Percentiles rank a stretch among this genome's conserved stretches.
Evolutionary conservation across 2,329 filamentous ascomycete species (phyloP).

Genomic region (Myriosclerotinia curreyana): DNA sequence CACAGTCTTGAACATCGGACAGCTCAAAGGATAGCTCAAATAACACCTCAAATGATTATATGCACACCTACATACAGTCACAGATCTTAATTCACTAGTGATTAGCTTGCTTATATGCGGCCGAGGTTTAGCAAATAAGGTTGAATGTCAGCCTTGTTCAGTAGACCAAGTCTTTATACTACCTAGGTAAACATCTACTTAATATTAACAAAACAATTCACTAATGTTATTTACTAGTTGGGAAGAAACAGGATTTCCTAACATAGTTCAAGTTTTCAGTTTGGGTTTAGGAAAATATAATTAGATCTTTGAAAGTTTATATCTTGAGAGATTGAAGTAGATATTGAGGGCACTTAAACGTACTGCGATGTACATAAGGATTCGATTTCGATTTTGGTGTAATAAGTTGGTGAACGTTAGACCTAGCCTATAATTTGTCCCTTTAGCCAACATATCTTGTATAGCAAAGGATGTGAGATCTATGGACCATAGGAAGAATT

Average conservation of each 20-base stretch:
- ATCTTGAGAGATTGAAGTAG: neutral
- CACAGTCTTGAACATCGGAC: neutral
- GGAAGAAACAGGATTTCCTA: neutral
- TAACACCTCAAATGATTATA: neutral
- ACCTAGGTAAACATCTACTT: neutral
- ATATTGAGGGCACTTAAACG: neutral
- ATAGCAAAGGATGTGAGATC: too few relatives aligned
- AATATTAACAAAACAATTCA: neutral
- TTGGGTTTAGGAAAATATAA: neutral
- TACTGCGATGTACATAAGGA: neutral
- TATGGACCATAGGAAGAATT: neutral
- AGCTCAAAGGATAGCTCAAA: too few relatives aligned
- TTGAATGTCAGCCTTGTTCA: neutral
- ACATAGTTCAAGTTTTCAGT: neutral
- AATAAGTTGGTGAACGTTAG: neutral
- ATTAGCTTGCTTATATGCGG: neutral
- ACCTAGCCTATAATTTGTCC: too few relatives aligned
- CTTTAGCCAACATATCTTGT: too few relatives aligned
- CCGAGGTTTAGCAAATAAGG: neutral
- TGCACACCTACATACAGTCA: rapidly evolving
- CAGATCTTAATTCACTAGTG: rapidly evolving
- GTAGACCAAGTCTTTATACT: neutral
- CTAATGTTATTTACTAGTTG: too few relatives aligned
- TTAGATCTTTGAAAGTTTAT: neutral
- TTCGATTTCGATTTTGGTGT: neutral